Base-by-base conservation (phyloP, 73 alveolate genomes). In the Paramecium sexaurelia region DNA sequence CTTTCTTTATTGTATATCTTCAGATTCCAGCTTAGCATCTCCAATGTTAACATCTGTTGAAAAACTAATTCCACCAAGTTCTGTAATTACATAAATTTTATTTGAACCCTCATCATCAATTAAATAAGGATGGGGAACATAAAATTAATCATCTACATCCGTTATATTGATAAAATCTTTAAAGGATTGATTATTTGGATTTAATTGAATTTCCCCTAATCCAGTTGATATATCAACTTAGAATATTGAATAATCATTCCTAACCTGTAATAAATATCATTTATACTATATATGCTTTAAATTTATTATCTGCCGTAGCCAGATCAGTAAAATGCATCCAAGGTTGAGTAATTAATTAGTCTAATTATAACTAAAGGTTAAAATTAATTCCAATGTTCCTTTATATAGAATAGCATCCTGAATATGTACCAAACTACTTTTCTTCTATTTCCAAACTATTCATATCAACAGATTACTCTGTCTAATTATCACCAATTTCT, bases 31-130 rank as follows among this genome's bases (percentile, higher is more conserved):
- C 17, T 78, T 10, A 0, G 15, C 9, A 24, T 73, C 87, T 15
- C 66, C 55, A 13, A 73, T 73, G 35, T n/a, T 36, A 41, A 20
- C 27, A 10, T 22, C 55, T 41, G 90, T 37, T 9, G 39, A 9
- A 78, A 78, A 78, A 45, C 90, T 78, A 8, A 78, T 33, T n/a
- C 55, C 90, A 20, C 90, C 90, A 2, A 24, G 5, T 37, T 78
- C 90, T 40, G 87, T 73, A 7, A 73, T 36, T 36, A 35, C 87
- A 36, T 73, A 73, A 15, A 73, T 39, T 73, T 24, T 73, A 33
- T 73, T 73, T 73, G 57, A 39, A n/a, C 87, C 87, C 13, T 73
- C 56, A 73, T 73, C 87, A 39, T 73, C 87, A 11, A 73, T 73
- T 39, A 73, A 36, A 36, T 36, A 36, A 7, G 87, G 87, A 36